Evolutionary conservation across 345 rosid species (phyloP).

Genomic region (Rhizophora apiculata): DNA sequence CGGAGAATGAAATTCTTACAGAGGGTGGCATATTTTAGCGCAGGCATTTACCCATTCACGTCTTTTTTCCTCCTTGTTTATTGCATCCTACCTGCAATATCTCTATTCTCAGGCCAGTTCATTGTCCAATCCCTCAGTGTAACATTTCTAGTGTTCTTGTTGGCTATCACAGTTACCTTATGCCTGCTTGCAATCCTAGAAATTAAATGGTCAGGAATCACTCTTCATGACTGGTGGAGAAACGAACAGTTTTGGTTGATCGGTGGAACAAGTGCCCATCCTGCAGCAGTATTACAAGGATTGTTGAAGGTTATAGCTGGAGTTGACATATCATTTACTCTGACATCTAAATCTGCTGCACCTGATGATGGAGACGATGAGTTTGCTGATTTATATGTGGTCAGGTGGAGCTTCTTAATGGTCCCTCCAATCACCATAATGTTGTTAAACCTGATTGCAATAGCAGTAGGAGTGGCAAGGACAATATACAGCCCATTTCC

Average conservation of each 20-base stretch:
- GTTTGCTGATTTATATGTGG: slow-evolving; percentile 54
- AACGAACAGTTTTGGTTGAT: slow-evolving; percentile 83
- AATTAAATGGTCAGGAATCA: slow-evolving; percentile 74
- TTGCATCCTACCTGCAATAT: slow-evolving; percentile 65
- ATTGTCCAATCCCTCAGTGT: slow-evolving; percentile 60
- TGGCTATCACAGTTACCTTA: slow-evolving; percentile 55
- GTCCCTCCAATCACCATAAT: slow-evolving; percentile 64
- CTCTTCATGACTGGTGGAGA: slow-evolving; percentile 86
- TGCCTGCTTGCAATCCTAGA: slow-evolving; percentile 68
- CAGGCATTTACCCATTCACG: slow-evolving; percentile 80
- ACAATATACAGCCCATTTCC: slow-evolving; percentile 65
- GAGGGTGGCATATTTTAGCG: slow-evolving; percentile 67
- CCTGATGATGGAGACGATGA: slow-evolving; percentile 68
- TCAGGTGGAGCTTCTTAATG: slow-evolving; percentile 72
- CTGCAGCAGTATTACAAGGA: slow-evolving; percentile 77
- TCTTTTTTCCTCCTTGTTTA: slow-evolving; percentile 68
- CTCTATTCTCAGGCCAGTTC: slow-evolving; percentile 71
- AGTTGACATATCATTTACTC: slow-evolving; percentile 67
- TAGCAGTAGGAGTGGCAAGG: slow-evolving; percentile 58
- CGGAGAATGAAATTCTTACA: slow-evolving; percentile 63
- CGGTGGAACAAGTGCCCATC: slow-evolving; percentile 82
- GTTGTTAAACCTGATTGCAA: slow-evolving; percentile 61
- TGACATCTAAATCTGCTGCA: slow-evolving; percentile 63
- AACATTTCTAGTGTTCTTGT: slow-evolving; percentile 48
- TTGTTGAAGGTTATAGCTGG: slow-evolving; percentile 69